These are phyloP conservation scores for Ascochyta clinopodiicola DNA, from an alignment of 2,329 filamentous ascomycete genomes.

Conservation along the genomic window DNA sequence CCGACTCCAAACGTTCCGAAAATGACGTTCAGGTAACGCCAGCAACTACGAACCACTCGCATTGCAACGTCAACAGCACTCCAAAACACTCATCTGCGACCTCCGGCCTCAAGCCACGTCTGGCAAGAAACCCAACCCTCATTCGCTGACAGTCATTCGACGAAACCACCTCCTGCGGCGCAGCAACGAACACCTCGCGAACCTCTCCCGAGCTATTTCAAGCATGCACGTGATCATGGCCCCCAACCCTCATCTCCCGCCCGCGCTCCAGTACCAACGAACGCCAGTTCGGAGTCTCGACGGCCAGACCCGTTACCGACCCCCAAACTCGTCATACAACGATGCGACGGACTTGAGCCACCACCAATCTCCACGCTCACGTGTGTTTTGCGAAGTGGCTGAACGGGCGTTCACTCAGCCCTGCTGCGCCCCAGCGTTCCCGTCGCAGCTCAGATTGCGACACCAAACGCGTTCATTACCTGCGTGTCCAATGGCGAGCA, in stretches of 20 bases:
- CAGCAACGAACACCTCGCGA: conserved; percentile 21
- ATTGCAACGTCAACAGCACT: background rate
- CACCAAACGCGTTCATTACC: background rate
- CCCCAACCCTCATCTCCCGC: background rate
- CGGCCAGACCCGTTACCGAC: background rate
- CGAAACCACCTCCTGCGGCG: conserved; percentile 26
- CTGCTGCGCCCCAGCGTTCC: conserved; percentile 17
- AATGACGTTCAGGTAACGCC: background rate
- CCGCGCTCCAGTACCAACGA: background rate
- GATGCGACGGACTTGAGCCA: background rate
- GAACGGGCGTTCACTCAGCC: conserved; percentile 19
- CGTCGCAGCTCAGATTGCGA: conserved; percentile 1
- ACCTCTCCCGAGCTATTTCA: background rate
- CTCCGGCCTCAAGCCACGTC: conserved; percentile 11
- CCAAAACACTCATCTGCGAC: background rate
- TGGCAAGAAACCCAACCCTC: conserved; percentile 25
- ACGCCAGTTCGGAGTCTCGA: background rate
- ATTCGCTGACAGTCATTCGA: conserved; percentile 15
- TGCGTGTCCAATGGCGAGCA: conserved; percentile 24
- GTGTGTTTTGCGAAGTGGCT: conserved; percentile 16
- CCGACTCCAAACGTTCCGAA: background rate
- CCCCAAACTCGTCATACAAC: background rate
- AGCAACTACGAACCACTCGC: background rate
- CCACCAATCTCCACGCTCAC: conserved; percentile 17
- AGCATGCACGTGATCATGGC: background rate